Evolutionary conservation across 1,284 basidiomycete genomes (phyloP).

Genomic region (Peniophora sp.): DNA sequence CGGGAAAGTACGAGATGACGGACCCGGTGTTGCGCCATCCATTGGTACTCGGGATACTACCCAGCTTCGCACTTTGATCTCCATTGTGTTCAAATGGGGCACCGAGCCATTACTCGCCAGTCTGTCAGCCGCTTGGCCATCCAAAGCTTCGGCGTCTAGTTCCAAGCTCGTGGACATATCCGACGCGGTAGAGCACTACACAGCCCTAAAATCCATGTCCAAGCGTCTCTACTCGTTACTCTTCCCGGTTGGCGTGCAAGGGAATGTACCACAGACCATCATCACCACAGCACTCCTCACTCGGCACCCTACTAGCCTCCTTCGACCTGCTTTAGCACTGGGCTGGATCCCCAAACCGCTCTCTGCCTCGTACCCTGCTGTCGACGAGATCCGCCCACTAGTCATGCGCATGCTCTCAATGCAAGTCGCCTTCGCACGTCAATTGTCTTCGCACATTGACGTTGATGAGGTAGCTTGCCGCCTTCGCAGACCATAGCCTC

Average conservation of each 20-base stretch:
- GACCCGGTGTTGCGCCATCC: constrained; percentile 21
- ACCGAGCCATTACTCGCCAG: constrained; percentile 41
- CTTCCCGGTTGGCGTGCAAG: constrained; percentile 41
- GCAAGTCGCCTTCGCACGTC: constrained; percentile 30
- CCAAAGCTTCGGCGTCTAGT: constrained; percentile 15
- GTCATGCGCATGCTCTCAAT: constrained; percentile 48
- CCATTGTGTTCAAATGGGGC: constrained; percentile 67
- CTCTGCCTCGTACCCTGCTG: constrained; percentile 26
- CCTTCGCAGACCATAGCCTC: constrained; percentile 58
- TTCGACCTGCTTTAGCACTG: constrained; percentile 50
- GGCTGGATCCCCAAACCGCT: constrained; percentile 62
- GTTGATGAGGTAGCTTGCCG: constrained; percentile 30
- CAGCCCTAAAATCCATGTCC: constrained; percentile 31
- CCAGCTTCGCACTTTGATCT: constrained; percentile 52
- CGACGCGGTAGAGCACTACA: constrained; percentile 32
- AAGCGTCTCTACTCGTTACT: constrained; percentile 38
- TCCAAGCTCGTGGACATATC: constrained; percentile 37
- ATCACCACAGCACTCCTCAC: constrained; percentile 56
- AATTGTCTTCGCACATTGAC: not conserved
- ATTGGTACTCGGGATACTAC: constrained; percentile 62
- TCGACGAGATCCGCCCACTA: constrained; percentile 33
- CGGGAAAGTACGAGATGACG: constrained; percentile 3
- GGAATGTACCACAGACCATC: constrained; percentile 41
- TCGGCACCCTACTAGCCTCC: constrained; percentile 47
- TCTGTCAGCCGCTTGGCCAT: constrained; percentile 35